phyloP scores from a whole-genome alignment of 2,329 filamentous ascomycete species.

The Cordyceps militaris region DNA sequence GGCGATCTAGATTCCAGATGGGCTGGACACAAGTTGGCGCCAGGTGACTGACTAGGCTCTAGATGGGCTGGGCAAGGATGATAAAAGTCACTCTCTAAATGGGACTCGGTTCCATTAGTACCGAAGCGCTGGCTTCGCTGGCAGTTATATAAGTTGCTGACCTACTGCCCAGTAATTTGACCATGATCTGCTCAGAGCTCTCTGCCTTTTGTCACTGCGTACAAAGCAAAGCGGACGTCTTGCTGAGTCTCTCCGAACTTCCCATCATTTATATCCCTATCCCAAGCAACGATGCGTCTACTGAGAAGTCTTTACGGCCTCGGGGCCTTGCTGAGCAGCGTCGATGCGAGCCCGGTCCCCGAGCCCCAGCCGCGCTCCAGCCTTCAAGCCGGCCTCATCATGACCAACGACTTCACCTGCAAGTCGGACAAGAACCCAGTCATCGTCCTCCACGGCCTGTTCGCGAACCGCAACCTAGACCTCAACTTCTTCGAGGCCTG shows the following conservation, averaged over 20 bases:
- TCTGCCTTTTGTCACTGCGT: too few species aligned
- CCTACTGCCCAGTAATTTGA: not conserved
- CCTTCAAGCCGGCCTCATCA: not conserved
- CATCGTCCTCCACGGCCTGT: constrained; percentile 18
- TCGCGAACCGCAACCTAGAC: constrained; percentile 13
- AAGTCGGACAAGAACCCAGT: constrained; percentile 17
- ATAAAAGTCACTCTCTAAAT: not conserved
- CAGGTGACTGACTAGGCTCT: too few species aligned
- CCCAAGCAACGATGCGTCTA: not conserved
- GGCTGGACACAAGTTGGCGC: not conserved
- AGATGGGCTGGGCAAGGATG: too few species aligned
- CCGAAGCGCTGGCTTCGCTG: not conserved
- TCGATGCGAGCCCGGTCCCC: not conserved
- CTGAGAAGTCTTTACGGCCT: too few species aligned
- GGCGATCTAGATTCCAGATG: not conserved
- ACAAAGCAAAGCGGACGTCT: too few species aligned
- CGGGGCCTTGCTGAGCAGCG: not conserved
- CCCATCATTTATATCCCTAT: too few species aligned
- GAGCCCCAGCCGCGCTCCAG: not conserved
- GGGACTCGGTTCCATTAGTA: not conserved
- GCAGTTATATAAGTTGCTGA: not conserved
- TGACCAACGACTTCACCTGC: constrained; percentile 16
- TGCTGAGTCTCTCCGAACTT: too few species aligned
- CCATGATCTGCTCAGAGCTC: too few species aligned
- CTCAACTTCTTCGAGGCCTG: constrained; percentile 17